Percentiles rank a stretch among this genome's conserved stretches.
These are phyloP conservation scores for Tetrahymena thermophila DNA, from an alignment of 73 alveolate genomes.

Conservation along the genomic window DNA sequence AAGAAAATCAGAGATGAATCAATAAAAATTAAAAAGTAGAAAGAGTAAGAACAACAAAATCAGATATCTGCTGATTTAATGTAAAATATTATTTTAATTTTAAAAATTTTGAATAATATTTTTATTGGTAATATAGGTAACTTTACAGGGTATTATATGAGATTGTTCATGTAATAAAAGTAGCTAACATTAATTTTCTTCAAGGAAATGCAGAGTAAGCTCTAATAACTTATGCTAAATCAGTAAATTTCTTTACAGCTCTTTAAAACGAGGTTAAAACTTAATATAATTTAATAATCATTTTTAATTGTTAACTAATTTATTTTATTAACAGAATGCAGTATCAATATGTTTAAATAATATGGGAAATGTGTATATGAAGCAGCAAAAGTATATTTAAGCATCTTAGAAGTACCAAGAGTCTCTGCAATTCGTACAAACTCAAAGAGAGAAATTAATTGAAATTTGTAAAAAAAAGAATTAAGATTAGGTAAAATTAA, in stretches of 20 bases:
- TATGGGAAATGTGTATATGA: neutral
- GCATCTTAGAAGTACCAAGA: neutral
- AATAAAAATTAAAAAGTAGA: neutral
- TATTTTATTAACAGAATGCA: neutral
- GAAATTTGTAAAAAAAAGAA: neutral
- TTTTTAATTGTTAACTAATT: neutral
- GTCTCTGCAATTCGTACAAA: neutral
- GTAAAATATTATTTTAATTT: neutral
- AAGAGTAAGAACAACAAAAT: neutral
- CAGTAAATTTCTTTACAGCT: neutral
- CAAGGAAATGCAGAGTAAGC: neutral
- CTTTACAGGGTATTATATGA: neutral
- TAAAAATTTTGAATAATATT: too few species aligned
- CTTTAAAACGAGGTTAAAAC: neutral
- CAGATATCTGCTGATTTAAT: neutral
- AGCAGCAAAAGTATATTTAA: neutral
- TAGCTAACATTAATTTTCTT: neutral
- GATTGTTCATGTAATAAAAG: neutral
- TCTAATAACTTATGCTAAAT: neutral
- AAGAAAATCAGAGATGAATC: neutral
- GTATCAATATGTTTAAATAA: neutral
- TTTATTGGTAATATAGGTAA: neutral
- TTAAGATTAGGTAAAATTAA: neutral
- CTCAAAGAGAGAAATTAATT: neutral
- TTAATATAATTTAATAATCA: neutral